Evolutionary conservation across 2,329 filamentous ascomycete genomes (phyloP), one percentile per base, ranked within the genome.

Genomic region (Verruconis gallopava): DNA sequence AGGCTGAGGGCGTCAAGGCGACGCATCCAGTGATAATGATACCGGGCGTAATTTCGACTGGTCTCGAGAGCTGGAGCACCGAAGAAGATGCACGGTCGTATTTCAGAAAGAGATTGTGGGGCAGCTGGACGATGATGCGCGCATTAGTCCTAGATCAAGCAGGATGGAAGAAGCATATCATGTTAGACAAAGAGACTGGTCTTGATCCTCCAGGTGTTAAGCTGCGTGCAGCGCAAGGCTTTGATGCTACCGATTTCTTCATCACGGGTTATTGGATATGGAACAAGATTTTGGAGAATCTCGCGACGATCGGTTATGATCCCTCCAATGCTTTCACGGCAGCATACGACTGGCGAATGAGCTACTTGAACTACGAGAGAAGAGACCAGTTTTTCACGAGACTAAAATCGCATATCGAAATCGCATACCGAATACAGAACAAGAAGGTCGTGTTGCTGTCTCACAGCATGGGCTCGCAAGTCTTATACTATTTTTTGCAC

Each of bases 81-180:
- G 78, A 82, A 39, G 83, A 88, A 55, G 68, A 71, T 33, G 94
- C 88, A 5, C 75, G 85, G 25, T 82, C 81, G 45, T 98, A 96
- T 62, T 98, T 98, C 61, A 73, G 91, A 48, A 94, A 93, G 64
- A 72, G 91, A 42, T 65, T 98, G 38, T 98, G 91, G 91, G 91
- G 91, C 3, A 94, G 85, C 51, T 98, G 93, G 91, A 93, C 77
- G 49, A 98, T 98, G 91, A 95, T 98, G 86, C 75, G 81, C 38
- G 89, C 91, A 0, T 65, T 98, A 49, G 85, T 98, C 2, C 64
- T 93, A 53, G 91, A 96, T 60, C 95, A 96, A 62, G 79, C 93
- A 20, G 72, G 75, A 22, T 98, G 91, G 91, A 98, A 95, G 67
- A 79, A 69, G 53, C 91, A 98, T 58, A 85, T 98, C 51, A 96